Evolutionary conservation across 257 asterid genomes (phyloP), one percentile per base, ranked within the genome.

Genomic region (Capsicum rhomboideum): DNA sequence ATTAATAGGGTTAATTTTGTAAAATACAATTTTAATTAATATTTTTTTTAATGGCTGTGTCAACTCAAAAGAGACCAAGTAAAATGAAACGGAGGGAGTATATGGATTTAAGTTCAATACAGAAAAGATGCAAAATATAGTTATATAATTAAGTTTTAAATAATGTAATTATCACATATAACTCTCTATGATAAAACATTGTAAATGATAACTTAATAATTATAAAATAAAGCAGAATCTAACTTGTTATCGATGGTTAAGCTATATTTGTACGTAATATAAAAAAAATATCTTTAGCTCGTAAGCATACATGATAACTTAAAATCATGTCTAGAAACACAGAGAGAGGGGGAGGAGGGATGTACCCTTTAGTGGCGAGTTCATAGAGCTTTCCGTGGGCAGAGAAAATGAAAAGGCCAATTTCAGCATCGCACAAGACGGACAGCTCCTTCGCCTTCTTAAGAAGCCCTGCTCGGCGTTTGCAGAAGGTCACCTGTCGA

Each of bases 361-460:
- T n/a, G 50, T 68, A 94, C 98, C 99, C 99, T 80, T 92, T 91
- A 84, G 98, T 91, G 88, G 99, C 94, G 17, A 90, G 96, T 82
- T 96, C 96, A 71, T 92, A 91, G 82, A 94, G 93, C 95, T 94
- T 96, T 72, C 98, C 98, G 26, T 92, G 97, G 23, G 96, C 87
- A 49, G 98, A 94, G 94, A 94, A 93, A 90, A 96, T 90, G 92
- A 96, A 86, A 13, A 94, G 90, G 0, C 97, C 98, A 78, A 94
- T 91, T 81, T 96, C 95, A 86, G 99, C 99, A 86, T 94, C 99
- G 80, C 99, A 95, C 40, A 95, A 87, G 69, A 93, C 97, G 16
- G 98, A 92, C 28, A 95, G 95, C 89, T 94, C 98, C 89, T 92
- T 96, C 14, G 99, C 99, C 96, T 96, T 96, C 93, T 96, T 96